phyloP scores from a whole-genome alignment of 163 green algal species.

The Prototheca cutis region DNA sequence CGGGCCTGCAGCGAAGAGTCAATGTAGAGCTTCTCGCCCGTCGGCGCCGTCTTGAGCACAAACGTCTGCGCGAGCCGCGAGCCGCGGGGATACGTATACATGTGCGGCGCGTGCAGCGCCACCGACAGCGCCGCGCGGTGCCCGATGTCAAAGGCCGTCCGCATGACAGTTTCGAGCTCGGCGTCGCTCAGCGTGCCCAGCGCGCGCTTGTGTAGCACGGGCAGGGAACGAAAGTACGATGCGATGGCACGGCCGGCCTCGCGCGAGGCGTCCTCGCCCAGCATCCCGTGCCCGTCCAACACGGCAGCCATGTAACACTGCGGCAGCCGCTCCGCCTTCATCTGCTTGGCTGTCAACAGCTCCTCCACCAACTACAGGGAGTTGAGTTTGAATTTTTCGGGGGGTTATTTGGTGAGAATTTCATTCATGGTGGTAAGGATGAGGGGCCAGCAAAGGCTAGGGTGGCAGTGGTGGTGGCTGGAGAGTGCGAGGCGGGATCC shows the following conservation, averaged over 20 bases:
- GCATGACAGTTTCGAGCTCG: conserved; percentile 4
- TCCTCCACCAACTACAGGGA: conserved; percentile 1
- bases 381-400: too few species aligned
- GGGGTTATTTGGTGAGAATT: too few species aligned
- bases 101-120: conserved; percentile 4
- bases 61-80: conserved; percentile 13
- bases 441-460: too few species aligned
- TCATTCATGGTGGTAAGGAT: too few species aligned
- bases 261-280: conserved; percentile 41
- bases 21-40: conserved; percentile 17
- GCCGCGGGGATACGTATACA: conserved; percentile 18
- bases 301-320: conserved; percentile 26
- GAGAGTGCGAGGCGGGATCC: too few species aligned
- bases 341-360: conserved; percentile 6
- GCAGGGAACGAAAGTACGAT: conserved; percentile 10
- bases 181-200: neutral
- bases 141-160: conserved; percentile 14
- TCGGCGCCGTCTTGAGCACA: conserved; percentile 4
- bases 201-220: neutral
- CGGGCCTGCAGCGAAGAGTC: conserved; percentile 12
- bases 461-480: too few species aligned
- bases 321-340: conserved; percentile 5
- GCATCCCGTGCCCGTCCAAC: conserved; percentile 51
- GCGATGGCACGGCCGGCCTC: conserved; percentile 34
- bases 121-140: conserved; percentile 10